Base-by-base conservation (phyloP, 768 basidiomycete species). In the Auricularia cornea region DNA sequence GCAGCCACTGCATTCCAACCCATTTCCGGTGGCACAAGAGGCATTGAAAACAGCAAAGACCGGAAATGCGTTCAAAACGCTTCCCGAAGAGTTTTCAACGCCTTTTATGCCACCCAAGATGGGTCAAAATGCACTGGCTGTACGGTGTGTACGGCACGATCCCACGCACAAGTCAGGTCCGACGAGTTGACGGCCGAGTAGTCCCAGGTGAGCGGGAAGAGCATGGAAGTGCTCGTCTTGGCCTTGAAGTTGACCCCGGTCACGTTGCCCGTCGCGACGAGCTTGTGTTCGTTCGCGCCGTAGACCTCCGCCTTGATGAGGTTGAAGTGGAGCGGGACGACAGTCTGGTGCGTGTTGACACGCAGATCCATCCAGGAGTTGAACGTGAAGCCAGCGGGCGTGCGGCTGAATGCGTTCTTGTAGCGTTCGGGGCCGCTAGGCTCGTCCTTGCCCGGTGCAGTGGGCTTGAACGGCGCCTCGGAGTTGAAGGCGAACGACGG, bases 381-480 rank as follows among this genome's bases (percentile, higher is more conserved):
- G 80, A 98, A 98, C 38, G 88, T 84, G 75, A 96, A 98, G 75
- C 96, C 96, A 62, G 94, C 87, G 0, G 93, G 94, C 1, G 79
- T 73, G 63, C 90, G 84, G 38, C 82, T 86, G 77, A 98, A 96
- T 38, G 76, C 72, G 1, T 79, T 80, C 2, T 65, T 48, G 63
- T 52, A 18, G 59, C 60, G 44, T 66, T 66, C 18, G 31, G 84
- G 81, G 70, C 63, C 4, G 73, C 72, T 30, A 68, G 64, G 41
- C 20, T 57, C 56, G 32, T 44, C 60, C 10, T 29, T 60, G 11
- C 20, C 16, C 10, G 62, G 62, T 20, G 35, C 33, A 54, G 90
- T 76, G 5, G 82, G 80, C 23, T 83, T 82, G 59, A 94, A 81
- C 1, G 92, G 91, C 4, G 74, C 72, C 11, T 72, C 66, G 18